These are phyloP conservation scores for Cryphonectria nitschkei DNA, from an alignment of 2,329 filamentous ascomycete genomes.

Conservation along the genomic window DNA sequence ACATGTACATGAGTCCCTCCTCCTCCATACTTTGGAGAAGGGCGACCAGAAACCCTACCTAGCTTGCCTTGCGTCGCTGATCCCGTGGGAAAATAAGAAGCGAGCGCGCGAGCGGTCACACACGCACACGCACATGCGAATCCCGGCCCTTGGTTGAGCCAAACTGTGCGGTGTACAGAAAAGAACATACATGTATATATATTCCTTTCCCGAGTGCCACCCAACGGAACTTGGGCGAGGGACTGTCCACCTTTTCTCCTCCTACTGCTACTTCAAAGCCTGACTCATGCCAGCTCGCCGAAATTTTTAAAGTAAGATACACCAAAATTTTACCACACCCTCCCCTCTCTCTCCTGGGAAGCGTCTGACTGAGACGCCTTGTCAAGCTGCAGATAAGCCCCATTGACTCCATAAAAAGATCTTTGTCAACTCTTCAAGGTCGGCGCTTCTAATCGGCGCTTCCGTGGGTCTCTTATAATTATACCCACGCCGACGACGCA, in stretches of 20 bases:
- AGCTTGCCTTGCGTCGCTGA: constrained; percentile 11
- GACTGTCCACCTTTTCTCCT: background rate
- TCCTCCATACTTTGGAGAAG: background rate
- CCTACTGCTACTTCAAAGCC: background rate
- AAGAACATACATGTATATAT: constrained; percentile 15
- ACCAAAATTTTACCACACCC: constrained; percentile 17
- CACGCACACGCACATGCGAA: constrained; percentile 5
- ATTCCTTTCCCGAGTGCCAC: background rate
- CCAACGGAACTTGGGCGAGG: background rate
- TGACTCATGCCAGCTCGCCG: constrained; percentile 28
- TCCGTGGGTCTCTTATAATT: constrained; percentile 10
- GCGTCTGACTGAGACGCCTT: constrained; percentile 18
- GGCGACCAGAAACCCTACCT: background rate
- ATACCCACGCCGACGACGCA: constrained; percentile 11
- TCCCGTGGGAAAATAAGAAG: background rate
- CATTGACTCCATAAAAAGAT: constrained; percentile 28
- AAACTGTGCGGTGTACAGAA: constrained; percentile 13
- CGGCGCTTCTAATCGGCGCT: constrained; percentile 6
- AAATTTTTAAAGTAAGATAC: constrained; percentile 6
- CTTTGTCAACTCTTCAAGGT: constrained; percentile 14
- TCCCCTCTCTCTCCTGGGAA: background rate
- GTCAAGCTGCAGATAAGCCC: constrained; percentile 23
- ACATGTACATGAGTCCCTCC: constrained; percentile 6
- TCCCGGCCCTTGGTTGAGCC: constrained; percentile 13
- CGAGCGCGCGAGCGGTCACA: constrained; percentile 15